Conservation (phyloP, 257 asterid genomes). For the Solanum sejunctum region DNA sequence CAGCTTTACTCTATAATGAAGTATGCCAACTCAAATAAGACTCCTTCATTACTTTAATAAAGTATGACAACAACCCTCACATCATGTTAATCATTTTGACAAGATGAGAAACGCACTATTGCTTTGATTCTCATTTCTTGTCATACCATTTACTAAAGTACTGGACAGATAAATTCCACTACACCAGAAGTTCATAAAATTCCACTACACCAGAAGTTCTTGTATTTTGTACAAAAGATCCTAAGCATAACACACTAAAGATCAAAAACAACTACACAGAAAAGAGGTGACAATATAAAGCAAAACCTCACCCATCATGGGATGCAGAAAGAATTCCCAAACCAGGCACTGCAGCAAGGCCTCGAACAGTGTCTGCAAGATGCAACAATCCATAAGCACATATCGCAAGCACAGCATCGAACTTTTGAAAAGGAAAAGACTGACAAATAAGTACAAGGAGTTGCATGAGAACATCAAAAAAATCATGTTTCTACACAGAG, state of each 20-base stretch:
- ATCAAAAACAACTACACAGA: not conserved
- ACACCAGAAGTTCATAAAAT: not conserved
- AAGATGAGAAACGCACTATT: not conserved
- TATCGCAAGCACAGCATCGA: not conserved
- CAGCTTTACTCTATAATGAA: not conserved
- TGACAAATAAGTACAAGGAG: not conserved
- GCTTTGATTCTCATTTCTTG: not conserved
- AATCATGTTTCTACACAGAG: not conserved
- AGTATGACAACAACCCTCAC: not conserved
- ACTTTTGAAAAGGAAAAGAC: not conserved
- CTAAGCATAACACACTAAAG: not conserved
- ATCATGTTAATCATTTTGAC: not conserved
- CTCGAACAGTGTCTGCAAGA: constrained; percentile 86
- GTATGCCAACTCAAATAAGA: not conserved
- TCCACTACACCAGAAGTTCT: not conserved
- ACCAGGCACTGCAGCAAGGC: constrained; percentile 71
- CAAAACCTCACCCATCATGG: constrained; percentile 75
- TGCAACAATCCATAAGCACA: not conserved
- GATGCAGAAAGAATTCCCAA: constrained; percentile 91
- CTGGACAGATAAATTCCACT: not conserved
- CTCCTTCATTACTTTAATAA: not conserved
- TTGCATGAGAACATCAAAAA: not conserved
- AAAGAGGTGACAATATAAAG: not conserved
- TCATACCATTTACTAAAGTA: not conserved
- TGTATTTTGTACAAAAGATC: not conserved